phyloP scores from a whole-genome alignment of 306 rosid genomes.

The Sindora glabra region DNA sequence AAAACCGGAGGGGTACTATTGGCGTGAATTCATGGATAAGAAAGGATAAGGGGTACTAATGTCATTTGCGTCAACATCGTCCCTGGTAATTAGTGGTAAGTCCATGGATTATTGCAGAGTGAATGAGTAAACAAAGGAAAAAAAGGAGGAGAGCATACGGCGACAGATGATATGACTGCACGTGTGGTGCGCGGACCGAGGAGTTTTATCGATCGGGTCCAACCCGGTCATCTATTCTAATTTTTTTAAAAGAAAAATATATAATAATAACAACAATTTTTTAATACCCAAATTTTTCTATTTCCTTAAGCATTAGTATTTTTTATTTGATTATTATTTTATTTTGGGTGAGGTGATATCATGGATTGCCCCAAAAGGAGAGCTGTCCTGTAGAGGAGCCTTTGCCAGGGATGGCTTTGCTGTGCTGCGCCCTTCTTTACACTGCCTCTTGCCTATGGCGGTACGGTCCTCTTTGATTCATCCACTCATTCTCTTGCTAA shows the following conservation, averaged over 20 bases:
- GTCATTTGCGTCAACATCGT: no score
- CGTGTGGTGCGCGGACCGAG: conserved; percentile 56
- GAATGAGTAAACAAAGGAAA: conserved; percentile 13
- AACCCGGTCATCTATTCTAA: conserved; percentile 30
- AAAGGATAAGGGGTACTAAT: neutral
- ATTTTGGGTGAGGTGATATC: conserved; percentile 14
- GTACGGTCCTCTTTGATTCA: conserved; percentile 32
- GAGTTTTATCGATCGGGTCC: conserved; percentile 34
- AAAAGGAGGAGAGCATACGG: conserved; percentile 13
- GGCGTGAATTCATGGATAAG: no score
- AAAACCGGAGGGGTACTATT: no score
- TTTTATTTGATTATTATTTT: neutral
- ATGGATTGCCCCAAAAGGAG: conserved; percentile 30
- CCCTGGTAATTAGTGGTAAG: no score
- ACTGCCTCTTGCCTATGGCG: conserved; percentile 10
- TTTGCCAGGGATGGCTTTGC: conserved; percentile 40
- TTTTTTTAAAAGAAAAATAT: neutral
- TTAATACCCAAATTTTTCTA: neutral
- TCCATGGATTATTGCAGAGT: no score
- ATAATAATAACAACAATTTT: neutral
- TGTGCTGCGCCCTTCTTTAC: conserved; percentile 10
- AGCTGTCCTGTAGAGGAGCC: conserved; percentile 16
- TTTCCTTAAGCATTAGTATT: no score
- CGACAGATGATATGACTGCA: conserved; percentile 39
- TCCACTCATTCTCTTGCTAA: conserved; percentile 2